Evolutionary conservation across 2,329 filamentous ascomycete species (phyloP).

Genomic region (Zymoseptoria pseudotritici): DNA sequence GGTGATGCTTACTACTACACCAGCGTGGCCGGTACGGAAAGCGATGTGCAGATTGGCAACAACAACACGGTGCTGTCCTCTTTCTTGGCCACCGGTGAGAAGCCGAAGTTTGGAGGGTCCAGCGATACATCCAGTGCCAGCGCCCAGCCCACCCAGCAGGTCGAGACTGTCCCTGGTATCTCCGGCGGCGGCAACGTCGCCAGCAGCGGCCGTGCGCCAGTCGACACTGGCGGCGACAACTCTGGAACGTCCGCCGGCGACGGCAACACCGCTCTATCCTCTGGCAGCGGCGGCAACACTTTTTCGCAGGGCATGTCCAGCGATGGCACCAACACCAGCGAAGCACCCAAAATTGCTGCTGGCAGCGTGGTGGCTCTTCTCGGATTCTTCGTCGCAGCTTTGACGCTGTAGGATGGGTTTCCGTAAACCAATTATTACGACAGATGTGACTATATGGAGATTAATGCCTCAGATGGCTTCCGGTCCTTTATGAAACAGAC

Average conservation of each 20-base stretch:
- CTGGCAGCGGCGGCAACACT: conserved; percentile 14
- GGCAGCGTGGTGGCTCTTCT: conserved; percentile 32
- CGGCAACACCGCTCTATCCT: conserved; percentile 15
- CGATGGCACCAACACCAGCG: conserved; percentile 21
- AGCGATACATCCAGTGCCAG: conserved; percentile 24
- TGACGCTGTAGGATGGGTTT: conserved; percentile 25
- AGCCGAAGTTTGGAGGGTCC: conserved; percentile 48
- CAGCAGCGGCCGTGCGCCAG: not conserved
- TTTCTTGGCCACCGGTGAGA: conserved; percentile 69
- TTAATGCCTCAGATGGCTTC: conserved; percentile 14
- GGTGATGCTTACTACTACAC: conserved; percentile 70
- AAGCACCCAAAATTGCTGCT: conserved; percentile 27
- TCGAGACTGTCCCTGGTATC: conserved; percentile 50
- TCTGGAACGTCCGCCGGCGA: conserved; percentile 32
- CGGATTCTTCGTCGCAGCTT: conserved; percentile 31
- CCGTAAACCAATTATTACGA: not conserved
- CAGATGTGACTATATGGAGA: not conserved
- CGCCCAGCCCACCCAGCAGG: conserved; percentile 15
- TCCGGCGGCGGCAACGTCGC: conserved; percentile 33
- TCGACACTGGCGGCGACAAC: conserved; percentile 5
- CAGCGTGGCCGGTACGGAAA: conserved; percentile 57
- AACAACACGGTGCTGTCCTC: conserved; percentile 70
- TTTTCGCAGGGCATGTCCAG: conserved; percentile 22
- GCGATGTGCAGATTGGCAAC: conserved; percentile 68
- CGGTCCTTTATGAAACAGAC: conserved; percentile 5